A percentile compares a stretch with the other conserved stretches of the same genome.
These are phyloP conservation scores for Solanum pimpinellifolium DNA, from an alignment of 257 asterid genomes.

Conservation along the genomic window DNA sequence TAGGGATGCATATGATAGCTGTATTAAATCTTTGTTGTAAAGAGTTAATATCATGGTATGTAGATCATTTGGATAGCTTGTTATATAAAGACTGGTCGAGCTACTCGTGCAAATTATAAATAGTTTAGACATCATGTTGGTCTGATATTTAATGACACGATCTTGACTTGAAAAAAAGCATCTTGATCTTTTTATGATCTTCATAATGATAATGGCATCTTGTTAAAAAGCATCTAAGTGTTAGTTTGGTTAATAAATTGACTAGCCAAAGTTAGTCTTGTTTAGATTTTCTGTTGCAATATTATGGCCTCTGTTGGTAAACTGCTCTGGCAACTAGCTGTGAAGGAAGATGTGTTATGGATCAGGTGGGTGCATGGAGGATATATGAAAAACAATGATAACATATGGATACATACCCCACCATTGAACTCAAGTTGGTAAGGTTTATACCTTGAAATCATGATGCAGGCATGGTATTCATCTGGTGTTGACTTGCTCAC, in stretches of 20 bases:
- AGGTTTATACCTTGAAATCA: background rate
- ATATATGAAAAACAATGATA: background rate
- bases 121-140: background rate
- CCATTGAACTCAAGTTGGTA: background rate
- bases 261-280: background rate
- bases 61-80: background rate
- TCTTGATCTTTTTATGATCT: background rate
- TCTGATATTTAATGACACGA: background rate
- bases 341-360: background rate
- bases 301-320: background rate
- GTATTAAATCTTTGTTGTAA: background rate
- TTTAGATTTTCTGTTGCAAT: background rate
- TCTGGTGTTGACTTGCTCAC: background rate
- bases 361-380: background rate
- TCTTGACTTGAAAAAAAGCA: background rate
- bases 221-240: background rate
- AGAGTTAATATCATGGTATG: background rate
- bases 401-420: background rate
- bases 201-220: background rate
- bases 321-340: background rate
- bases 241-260: background rate
- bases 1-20: background rate
- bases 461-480: background rate
- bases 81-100: background rate
- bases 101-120: background rate